Evolutionary conservation across 2,329 filamentous ascomycete species (phyloP).

Genomic region (Colletotrichum gigasporum): DNA sequence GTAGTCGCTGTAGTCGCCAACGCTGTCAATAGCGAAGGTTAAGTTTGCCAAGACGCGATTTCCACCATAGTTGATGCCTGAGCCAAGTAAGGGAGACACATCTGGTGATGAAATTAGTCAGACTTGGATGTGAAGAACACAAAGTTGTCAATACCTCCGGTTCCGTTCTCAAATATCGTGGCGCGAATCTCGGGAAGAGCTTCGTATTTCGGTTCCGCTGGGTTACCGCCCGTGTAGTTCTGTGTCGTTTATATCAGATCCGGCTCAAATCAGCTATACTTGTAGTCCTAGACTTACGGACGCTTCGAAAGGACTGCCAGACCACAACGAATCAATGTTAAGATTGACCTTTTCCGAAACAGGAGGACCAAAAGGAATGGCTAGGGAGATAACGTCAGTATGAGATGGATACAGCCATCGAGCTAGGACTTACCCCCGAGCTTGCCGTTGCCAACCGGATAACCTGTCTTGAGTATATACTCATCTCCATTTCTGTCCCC

Average conservation of each 20-base stretch:
- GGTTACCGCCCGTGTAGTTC: conserved; percentile 59
- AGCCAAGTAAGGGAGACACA: conserved; percentile 48
- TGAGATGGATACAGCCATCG: background rate
- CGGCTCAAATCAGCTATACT: too few relatives aligned
- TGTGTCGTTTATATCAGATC: conserved; percentile 15
- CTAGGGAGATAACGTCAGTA: conserved; percentile 31
- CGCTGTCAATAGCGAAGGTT: conserved; percentile 46
- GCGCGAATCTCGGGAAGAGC: conserved; percentile 53
- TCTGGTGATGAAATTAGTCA: conserved; percentile 33
- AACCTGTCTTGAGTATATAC: conserved; percentile 44
- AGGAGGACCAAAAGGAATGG: conserved; percentile 53
- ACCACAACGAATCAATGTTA: conserved; percentile 61
- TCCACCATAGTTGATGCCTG: conserved; percentile 51
- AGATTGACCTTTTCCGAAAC: conserved; percentile 52
- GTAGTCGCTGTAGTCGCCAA: conserved; percentile 44
- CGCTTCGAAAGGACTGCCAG: conserved; percentile 57
- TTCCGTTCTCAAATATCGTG: conserved; percentile 58
- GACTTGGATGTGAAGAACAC: background rate
- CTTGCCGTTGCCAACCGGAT: conserved; percentile 59
- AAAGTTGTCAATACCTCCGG: conserved; percentile 46
- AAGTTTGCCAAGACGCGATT: conserved; percentile 59
- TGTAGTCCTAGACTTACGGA: conserved; percentile 38
- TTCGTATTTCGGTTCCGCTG: conserved; percentile 42
- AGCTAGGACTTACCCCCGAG: conserved; percentile 47
- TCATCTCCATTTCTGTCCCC: conserved; percentile 6